phyloP scores from a whole-genome alignment of 495 filamentous ascomycete genomes.

The Chaetomium fimeti region DNA sequence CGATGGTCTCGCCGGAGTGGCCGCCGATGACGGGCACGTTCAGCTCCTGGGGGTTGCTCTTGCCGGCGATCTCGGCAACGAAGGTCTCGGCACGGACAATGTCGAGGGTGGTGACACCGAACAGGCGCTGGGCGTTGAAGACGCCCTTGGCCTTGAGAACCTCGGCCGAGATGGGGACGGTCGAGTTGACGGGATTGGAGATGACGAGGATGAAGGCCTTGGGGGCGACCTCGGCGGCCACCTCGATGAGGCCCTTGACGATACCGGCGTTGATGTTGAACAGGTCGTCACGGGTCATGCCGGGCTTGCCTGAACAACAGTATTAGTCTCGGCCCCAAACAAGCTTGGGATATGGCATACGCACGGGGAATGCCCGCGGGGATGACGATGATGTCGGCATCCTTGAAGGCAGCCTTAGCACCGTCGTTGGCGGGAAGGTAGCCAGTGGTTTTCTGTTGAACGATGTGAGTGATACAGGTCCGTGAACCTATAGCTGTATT shows the following conservation, averaged over 20 bases:
- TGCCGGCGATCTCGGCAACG: constrained; percentile 78
- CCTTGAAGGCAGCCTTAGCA: constrained; percentile 80
- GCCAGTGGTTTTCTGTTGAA: constrained; percentile 76
- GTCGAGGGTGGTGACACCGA: constrained; percentile 97
- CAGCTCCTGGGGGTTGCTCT: constrained; percentile 74
- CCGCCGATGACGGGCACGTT: constrained; percentile 92
- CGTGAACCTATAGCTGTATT: constrained; percentile 13
- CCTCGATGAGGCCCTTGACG: constrained; percentile 80
- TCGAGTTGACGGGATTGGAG: constrained; percentile 99
- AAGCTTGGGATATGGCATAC: constrained; percentile 37
- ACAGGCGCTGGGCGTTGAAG: constrained; percentile 90
- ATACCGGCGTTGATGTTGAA: constrained; percentile 99
- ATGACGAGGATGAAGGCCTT: constrained; percentile 94
- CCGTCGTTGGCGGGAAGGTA: constrained; percentile 90
- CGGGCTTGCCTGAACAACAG: constrained; percentile 77
- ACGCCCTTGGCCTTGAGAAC: constrained; percentile 88
- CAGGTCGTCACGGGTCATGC: constrained; percentile 98
- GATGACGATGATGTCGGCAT: constrained; percentile 92
- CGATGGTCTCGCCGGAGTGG: constrained; percentile 96
- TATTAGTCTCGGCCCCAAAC: constrained; percentile 21
- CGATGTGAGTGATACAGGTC: constrained; percentile 20
- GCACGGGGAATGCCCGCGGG: constrained; percentile 95
- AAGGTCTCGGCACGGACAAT: constrained; percentile 98
- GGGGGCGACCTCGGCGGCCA: constrained; percentile 79
- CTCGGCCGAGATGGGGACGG: constrained; percentile 96